A percentile compares a stretch with the other conserved stretches of the same genome.
Evolutionary conservation across 169 alveolate genomes (phyloP).

Genomic region (Babesia bigemina): DNA sequence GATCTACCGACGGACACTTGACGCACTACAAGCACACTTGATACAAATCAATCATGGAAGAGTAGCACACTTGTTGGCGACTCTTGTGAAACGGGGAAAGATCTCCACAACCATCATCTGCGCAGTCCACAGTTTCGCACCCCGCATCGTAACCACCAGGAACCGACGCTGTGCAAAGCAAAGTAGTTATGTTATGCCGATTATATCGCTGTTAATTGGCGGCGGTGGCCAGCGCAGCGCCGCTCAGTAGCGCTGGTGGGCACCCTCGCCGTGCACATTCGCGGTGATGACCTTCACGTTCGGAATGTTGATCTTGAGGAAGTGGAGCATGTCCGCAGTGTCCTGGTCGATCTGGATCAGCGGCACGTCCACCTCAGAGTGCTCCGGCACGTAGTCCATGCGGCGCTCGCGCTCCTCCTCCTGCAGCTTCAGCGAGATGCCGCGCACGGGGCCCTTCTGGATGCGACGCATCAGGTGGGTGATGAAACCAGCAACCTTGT

Average conservation of each 20-base stretch:
- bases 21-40: too few relatives aligned
- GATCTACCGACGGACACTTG: too few relatives aligned
- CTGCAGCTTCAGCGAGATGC: slow-evolving; percentile 98
- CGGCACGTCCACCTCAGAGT: slow-evolving; percentile 90
- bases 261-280: slow-evolving; percentile 53
- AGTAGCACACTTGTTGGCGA: too few relatives aligned
- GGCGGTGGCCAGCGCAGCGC: not conserved
- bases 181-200: too few relatives aligned
- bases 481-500: slow-evolving; percentile 97
- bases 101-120: not conserved
- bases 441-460: slow-evolving; percentile 99
- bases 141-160: not conserved
- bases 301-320: slow-evolving; percentile 80
- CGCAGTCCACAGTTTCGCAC: not conserved
- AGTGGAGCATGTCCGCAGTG: slow-evolving; percentile 87
- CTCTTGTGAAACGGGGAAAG: not conserved
- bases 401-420: slow-evolving; percentile 99
- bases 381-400: slow-evolving; percentile 97
- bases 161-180: too few relatives aligned
- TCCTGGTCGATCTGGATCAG: slow-evolving; percentile 87
- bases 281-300: slow-evolving; percentile 73
- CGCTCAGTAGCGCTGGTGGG: slow-evolving; percentile 40
- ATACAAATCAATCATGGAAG: too few relatives aligned
- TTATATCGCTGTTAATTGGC: too few relatives aligned
- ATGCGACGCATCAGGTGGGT: slow-evolving; percentile 93